Base-by-base conservation (phyloP, 768 basidiomycete species). In the Leucosporidium creatinivorum region DNA sequence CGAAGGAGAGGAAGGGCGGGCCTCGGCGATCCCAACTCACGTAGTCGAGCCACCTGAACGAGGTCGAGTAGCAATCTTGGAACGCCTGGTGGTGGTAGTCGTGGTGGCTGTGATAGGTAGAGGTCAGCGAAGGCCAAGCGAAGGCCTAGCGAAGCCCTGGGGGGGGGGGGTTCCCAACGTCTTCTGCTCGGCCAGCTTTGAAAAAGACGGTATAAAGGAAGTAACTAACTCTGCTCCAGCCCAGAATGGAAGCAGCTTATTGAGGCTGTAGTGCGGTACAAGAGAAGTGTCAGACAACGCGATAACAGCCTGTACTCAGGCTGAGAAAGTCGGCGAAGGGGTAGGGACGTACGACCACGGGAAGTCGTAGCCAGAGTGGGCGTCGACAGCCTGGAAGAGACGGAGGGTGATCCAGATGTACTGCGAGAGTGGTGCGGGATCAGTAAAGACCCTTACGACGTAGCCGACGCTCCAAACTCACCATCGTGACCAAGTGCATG, bases 311-410 rank as follows among this genome's bases (percentile, higher is more conserved):
- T 33, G 4, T 33, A 10, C 33, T 33, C 33, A 10, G 10, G 10
- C 10, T 5, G 10, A 33, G 33, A 33, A 10, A 33, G 33, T 33
- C 33, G 33, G 33, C 33, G 5, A 10, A 33, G 33, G 10, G 10
- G 4, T 10, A 33, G 10, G 10, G 5, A 10, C 33, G 4, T 10
- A 33, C 33, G 91, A 93, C 94, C 93, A 98, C 1, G 94, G 94
- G 84, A 98, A 98, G 78, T 98, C 91, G 77, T 97, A 98, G 58
- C 94, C 94, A 61, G 88, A 90, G 84, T 98, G 94, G 7, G 94
- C 87, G 71, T 98, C 94, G 72, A 98, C 86, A 50, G 94, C 93
- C 76, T 98, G 94, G 86, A 92, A 96, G 50, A 98, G 85, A 51
- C 93, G 85, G 64, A 96, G 85, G 7, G 85, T 86, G 75, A 98